phyloP scores from a whole-genome alignment of 73 alveolate genomes.

The Paramecium tetraurelia region DNA sequence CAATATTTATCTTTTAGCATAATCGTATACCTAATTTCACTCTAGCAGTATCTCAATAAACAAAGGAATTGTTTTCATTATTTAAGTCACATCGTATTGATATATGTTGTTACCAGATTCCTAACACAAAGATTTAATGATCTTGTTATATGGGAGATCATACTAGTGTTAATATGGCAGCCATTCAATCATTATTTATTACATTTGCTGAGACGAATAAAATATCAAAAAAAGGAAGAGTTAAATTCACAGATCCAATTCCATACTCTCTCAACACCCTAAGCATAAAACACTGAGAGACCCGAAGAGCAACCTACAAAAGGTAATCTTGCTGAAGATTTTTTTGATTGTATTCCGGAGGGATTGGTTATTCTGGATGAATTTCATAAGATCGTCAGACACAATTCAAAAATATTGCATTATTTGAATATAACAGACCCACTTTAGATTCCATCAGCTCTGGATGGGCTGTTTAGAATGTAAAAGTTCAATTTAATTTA shows the following conservation, averaged over 20 bases:
- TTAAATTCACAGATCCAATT: neutral
- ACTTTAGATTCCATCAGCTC: neutral
- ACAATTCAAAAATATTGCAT: neutral
- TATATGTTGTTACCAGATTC: neutral
- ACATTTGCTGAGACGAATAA: neutral
- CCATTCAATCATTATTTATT: neutral
- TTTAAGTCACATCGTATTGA: neutral
- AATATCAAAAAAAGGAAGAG: neutral
- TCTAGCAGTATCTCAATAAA: neutral
- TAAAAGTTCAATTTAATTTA: neutral
- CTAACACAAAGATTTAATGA: neutral
- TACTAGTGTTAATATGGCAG: neutral
- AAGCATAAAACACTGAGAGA: neutral
- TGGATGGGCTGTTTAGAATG: neutral
- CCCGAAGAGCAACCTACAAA: neutral
- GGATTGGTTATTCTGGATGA: conserved; percentile 4
- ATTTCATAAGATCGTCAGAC: neutral
- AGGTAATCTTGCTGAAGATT: neutral
- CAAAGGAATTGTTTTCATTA: neutral
- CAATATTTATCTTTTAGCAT: neutral
- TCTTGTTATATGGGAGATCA: neutral
- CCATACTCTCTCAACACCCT: neutral
- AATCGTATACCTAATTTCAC: neutral
- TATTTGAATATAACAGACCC: neutral
- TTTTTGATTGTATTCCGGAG: neutral